Evolutionary conservation across 495 filamentous ascomycete genomes (phyloP).

Genomic region (Podospora fimiseda): DNA sequence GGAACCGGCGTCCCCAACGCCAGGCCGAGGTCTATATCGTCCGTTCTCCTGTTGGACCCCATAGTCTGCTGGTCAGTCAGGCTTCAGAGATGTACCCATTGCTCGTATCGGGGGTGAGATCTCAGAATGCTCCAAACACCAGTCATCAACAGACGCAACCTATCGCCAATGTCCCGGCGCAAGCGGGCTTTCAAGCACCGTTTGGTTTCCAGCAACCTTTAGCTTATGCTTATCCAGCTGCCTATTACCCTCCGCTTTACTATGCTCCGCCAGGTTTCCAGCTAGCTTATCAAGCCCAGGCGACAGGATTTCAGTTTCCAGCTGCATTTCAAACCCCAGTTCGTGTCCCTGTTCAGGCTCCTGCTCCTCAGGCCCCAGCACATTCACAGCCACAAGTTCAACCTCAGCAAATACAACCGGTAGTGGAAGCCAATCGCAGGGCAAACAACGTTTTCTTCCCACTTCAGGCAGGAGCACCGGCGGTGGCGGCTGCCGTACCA

Average conservation of each 20-base stretch:
- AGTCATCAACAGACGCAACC: too few relatives aligned
- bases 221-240: background rate
- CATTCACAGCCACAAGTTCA: slow-evolving; percentile 20
- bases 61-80: slow-evolving; percentile 49
- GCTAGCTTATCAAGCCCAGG: background rate
- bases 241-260: background rate
- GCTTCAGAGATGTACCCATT: slow-evolving; percentile 40
- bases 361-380: background rate
- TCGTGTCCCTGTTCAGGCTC: background rate
- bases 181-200: too few relatives aligned
- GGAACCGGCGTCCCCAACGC: slow-evolving; percentile 5
- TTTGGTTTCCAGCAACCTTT: background rate
- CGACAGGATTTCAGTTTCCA: background rate
- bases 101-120: slow-evolving; percentile 13
- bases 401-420: slow-evolving; percentile 4
- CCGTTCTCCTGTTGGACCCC: slow-evolving; percentile 54
- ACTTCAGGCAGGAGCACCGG: too few relatives aligned
- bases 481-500: too few relatives aligned
- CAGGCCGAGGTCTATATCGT: slow-evolving; percentile 54
- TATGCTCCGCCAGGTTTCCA: background rate
- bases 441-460: too few relatives aligned
- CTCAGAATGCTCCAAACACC: too few relatives aligned
- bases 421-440: too few relatives aligned
- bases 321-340: background rate
- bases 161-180: too few relatives aligned